These are phyloP conservation scores for Globisporangium cystogenes DNA, from an alignment of 352 stramenopile genomes.

Conservation along the genomic window DNA sequence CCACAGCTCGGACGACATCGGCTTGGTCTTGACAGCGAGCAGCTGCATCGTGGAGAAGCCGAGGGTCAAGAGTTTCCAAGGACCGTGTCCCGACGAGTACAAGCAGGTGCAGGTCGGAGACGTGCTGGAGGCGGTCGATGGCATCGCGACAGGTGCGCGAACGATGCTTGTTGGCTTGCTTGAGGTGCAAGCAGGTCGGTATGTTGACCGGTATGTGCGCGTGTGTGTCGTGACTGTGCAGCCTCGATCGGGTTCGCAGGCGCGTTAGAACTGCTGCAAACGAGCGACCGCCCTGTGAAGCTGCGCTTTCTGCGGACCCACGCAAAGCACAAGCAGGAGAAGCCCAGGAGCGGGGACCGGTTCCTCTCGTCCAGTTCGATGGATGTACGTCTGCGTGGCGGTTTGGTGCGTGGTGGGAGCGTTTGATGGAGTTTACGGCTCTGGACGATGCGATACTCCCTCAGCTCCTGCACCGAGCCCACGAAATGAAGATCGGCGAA, in stretches of 20 bases:
- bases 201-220: neutral
- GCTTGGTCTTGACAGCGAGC: slow-evolving; percentile 17
- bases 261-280: slow-evolving; percentile 45
- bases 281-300: slow-evolving; percentile 48
- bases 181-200: neutral
- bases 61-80: slow-evolving; percentile 41
- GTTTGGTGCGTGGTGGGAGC: neutral
- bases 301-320: slow-evolving; percentile 48
- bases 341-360: slow-evolving; percentile 2
- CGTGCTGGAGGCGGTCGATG: slow-evolving; percentile 65
- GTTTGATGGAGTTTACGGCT: neutral
- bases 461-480: slow-evolving; percentile 63
- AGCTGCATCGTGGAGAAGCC: slow-evolving; percentile 16
- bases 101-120: slow-evolving; percentile 47
- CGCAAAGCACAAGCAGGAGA: slow-evolving; percentile 9
- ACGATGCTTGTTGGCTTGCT: neutral
- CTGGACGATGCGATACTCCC: slow-evolving; percentile 1
- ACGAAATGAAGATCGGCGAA: slow-evolving; percentile 58
- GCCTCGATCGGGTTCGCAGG: slow-evolving; percentile 58
- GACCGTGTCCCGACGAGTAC: slow-evolving; percentile 29
- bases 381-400: slow-evolving; percentile 21
- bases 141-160: slow-evolving; percentile 50
- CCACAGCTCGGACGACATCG: slow-evolving; percentile 55
- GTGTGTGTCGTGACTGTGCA: slow-evolving; percentile 5
- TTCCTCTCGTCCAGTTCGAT: slow-evolving; percentile 28